Conservation (phyloP, 345 rosid genomes). For the Triadica sebifera region DNA sequence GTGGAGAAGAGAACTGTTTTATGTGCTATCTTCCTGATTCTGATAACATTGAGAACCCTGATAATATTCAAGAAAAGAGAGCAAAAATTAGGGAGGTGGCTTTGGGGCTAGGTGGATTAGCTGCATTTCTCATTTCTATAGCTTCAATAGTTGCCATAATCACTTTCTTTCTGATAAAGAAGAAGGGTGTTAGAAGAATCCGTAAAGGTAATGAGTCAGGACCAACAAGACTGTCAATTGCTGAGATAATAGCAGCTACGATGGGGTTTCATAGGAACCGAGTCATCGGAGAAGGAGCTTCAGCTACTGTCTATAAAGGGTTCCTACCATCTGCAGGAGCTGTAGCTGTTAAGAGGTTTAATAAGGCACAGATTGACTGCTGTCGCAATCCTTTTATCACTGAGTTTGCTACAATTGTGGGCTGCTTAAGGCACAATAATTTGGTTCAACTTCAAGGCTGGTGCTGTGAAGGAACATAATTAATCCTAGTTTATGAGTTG, state of each 20-base stretch:
- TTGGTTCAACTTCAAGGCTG: constrained; percentile 79
- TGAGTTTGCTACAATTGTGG: constrained; percentile 68
- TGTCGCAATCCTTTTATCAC: constrained; percentile 59
- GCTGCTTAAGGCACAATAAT: constrained; percentile 77
- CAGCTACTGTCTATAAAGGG: constrained; percentile 74
- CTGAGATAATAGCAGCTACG: constrained; percentile 64
- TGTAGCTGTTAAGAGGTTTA: constrained; percentile 69
- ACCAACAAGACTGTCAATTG: constrained; percentile 55
- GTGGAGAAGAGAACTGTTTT: constrained; percentile 54
- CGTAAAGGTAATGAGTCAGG: constrained; percentile 26
- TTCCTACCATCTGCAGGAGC: constrained; percentile 46
- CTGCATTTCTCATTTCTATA: constrained; percentile 32
- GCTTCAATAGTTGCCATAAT: constrained; percentile 29
- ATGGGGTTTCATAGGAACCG: constrained; percentile 51
- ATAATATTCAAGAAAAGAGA: constrained; percentile 1
- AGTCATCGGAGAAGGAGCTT: constrained; percentile 74
- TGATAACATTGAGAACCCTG: neutral
- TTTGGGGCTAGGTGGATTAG: constrained; percentile 48
- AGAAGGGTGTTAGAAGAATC: constrained; percentile 16
- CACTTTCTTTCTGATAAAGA: constrained; percentile 34
- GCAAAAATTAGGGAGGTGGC: constrained; percentile 23
- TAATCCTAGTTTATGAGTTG: constrained; percentile 67
- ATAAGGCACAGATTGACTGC: constrained; percentile 40
- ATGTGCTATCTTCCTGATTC: constrained; percentile 43
- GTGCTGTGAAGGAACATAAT: constrained; percentile 80